These are phyloP conservation scores for Colletotrichum acutatum DNA, from an alignment of 2,329 filamentous ascomycete genomes.

Conservation along the genomic window DNA sequence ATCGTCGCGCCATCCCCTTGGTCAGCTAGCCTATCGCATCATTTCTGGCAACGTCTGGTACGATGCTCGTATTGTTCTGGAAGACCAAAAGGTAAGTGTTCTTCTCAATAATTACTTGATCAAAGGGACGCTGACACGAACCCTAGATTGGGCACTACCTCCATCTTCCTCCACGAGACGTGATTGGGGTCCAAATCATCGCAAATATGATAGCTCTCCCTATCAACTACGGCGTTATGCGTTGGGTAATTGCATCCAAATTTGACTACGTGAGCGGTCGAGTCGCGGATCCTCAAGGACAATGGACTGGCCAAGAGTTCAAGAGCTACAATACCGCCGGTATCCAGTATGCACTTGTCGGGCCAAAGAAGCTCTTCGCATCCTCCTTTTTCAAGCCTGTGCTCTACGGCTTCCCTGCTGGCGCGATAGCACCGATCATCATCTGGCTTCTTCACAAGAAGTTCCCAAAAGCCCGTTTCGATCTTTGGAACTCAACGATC, in stretches of 20 bases:
- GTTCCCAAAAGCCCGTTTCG: conserved; percentile 64
- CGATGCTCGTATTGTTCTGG: conserved; percentile 65
- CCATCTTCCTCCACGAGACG: conserved; percentile 67
- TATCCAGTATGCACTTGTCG: conserved; percentile 70
- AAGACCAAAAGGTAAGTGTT: conserved; percentile 52
- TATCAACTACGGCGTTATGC: conserved; percentile 70
- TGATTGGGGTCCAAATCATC: conserved; percentile 60
- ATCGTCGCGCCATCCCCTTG: conserved; percentile 49
- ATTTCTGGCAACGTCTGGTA: conserved; percentile 75
- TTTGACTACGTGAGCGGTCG: conserved; percentile 63
- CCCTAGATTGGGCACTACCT: conserved; percentile 73
- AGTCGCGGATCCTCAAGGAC: conserved; percentile 63
- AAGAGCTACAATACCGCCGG: conserved; percentile 64
- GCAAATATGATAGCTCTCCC: conserved; percentile 45
- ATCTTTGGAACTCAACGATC: conserved; percentile 71
- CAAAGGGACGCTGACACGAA: conserved; percentile 35
- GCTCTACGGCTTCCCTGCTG: conserved; percentile 64
- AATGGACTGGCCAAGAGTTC: conserved; percentile 70
- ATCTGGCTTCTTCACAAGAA: conserved; percentile 62
- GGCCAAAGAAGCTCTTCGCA: conserved; percentile 54
- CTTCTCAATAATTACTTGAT: not conserved
- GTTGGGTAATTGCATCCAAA: conserved; percentile 69
- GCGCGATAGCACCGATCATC: conserved; percentile 55
- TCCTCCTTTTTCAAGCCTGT: conserved; percentile 58
- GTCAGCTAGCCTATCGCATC: conserved; percentile 67